Conservation (phyloP, 371 early-diverging fungal species). For the Batrachochytrium dendrobatidis region DNA sequence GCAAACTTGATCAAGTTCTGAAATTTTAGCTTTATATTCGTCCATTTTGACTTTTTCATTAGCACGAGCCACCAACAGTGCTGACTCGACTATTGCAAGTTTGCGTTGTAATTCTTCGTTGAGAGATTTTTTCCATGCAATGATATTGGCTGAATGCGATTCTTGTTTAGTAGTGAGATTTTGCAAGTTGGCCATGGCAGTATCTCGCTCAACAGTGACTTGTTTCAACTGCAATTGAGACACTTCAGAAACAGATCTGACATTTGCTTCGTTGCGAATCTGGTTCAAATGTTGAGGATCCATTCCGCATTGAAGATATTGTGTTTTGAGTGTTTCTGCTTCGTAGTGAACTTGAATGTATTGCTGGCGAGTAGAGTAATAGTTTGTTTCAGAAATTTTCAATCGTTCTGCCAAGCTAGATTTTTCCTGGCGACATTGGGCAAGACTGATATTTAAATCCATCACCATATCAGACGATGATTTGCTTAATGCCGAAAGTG, state of each 20-base stretch:
- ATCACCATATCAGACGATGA: too few relatives aligned
- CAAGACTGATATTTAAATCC: too few relatives aligned
- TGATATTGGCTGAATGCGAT: neutral
- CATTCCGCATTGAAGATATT: neutral
- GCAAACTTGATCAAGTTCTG: too few relatives aligned
- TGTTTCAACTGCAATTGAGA: neutral
- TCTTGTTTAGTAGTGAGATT: neutral
- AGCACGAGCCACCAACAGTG: neutral
- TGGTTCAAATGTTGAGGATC: neutral
- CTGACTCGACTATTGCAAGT: neutral
- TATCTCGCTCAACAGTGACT: neutral
- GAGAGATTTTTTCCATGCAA: neutral
- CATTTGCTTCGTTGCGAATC: neutral
- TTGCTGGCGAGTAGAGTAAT: neutral
- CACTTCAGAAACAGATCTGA: neutral
- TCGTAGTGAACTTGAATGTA: neutral
- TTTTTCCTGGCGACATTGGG: too few relatives aligned
- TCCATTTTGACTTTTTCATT: neutral
- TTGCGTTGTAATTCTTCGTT: neutral
- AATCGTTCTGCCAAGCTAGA: too few relatives aligned
- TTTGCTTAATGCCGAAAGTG: too few relatives aligned
- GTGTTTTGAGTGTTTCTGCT: neutral
- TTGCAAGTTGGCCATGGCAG: neutral
- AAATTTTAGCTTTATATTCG: neutral
- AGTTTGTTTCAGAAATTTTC: too few relatives aligned